A percentile compares a stretch with the other conserved stretches of the same genome.
phyloP scores from a whole-genome alignment of 495 filamentous ascomycete genomes.

The Hyaloscypha bicolor region DNA sequence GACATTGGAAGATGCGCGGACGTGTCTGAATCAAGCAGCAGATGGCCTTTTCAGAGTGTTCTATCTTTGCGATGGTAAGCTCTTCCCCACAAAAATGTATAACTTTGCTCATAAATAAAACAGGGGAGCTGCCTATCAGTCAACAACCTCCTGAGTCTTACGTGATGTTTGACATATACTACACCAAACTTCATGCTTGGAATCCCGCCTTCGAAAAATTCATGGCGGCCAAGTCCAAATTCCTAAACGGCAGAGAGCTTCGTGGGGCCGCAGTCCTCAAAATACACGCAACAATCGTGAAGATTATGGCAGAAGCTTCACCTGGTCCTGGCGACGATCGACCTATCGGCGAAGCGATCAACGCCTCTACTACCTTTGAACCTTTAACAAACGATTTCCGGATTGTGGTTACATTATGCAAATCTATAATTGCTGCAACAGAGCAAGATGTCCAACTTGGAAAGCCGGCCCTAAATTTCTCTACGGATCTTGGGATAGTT shows the following conservation, averaged over 20 bases:
- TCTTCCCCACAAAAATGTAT: background rate
- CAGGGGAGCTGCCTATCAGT: slow-evolving; percentile 17
- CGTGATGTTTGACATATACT: slow-evolving; percentile 6
- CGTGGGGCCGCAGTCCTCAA: slow-evolving; percentile 29
- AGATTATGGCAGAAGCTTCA: slow-evolving; percentile 16
- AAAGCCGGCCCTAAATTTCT: slow-evolving; percentile 25
- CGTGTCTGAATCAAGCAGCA: slow-evolving; percentile 13
- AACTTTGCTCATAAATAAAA: background rate
- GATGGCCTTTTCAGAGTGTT: slow-evolving; percentile 25
- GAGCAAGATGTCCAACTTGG: slow-evolving; percentile 21
- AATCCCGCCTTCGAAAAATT: slow-evolving; percentile 26
- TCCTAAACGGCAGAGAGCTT: slow-evolving; percentile 22
- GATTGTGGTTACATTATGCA: slow-evolving; percentile 18
- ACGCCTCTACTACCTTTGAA: slow-evolving; percentile 7
- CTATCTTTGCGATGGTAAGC: slow-evolving; percentile 24
- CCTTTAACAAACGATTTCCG: slow-evolving; percentile 15
- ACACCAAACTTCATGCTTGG: slow-evolving; percentile 12
- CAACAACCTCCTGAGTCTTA: slow-evolving; percentile 5
- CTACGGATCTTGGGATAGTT: slow-evolving; percentile 41
- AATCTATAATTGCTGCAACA: slow-evolving; percentile 22
- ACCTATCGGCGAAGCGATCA: slow-evolving; percentile 13
- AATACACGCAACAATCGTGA: slow-evolving; percentile 22
- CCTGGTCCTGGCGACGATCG: slow-evolving; percentile 4
- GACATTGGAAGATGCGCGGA: slow-evolving; percentile 24
- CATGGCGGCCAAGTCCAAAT: slow-evolving; percentile 15